Evolutionary conservation across 805 yeast species (phyloP), one percentile per base, ranked within the genome.

Genomic region (Suhomyces emberorum): DNA sequence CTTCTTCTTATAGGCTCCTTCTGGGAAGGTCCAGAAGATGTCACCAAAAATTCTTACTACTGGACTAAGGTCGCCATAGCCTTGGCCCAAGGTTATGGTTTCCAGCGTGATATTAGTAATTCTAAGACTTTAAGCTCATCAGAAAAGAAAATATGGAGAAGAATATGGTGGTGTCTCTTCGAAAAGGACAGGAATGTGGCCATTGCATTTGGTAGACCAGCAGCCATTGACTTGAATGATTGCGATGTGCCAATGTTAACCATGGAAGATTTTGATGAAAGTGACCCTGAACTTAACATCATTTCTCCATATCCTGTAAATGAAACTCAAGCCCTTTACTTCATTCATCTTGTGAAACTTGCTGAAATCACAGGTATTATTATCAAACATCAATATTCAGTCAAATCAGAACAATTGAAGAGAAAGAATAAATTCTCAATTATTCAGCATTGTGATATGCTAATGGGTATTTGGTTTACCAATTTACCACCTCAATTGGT

Each of bases 91-190:
- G 83, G 85, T 9, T 72, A 78, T 50, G 95, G 95, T 1, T 65
- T 86, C 46, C 93, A 86, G 55, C 68, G 86, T 44, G 76, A 69
- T 42, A 69, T 75, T 27, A 59, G 65, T 15, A 56, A 52, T 18
- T 58, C 73, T 32, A 56, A 72, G 19, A 55, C 54, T 12, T 53
- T 68, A 15, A 69, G 74, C 32, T 49, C 59, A 17, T 37, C 57
- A 32, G 63, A 67, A 29, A 63, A 62, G 47, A 74, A 74, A 41
- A 53, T 79, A 26, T 78, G 82, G 72, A 72, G 81, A 46, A 65
- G 88, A 28, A 67, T 83, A 10, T 85, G 88, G 87, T 85, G 95
- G 95, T 68, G 78, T 43, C 59, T 86, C 15, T 81, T 80, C 54
- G 75, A 77, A 40, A 79, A 85, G 47, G 95, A 85, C 57, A 63